Conservation (phyloP, 306 rosid genomes). For the Inga laurina region DNA sequence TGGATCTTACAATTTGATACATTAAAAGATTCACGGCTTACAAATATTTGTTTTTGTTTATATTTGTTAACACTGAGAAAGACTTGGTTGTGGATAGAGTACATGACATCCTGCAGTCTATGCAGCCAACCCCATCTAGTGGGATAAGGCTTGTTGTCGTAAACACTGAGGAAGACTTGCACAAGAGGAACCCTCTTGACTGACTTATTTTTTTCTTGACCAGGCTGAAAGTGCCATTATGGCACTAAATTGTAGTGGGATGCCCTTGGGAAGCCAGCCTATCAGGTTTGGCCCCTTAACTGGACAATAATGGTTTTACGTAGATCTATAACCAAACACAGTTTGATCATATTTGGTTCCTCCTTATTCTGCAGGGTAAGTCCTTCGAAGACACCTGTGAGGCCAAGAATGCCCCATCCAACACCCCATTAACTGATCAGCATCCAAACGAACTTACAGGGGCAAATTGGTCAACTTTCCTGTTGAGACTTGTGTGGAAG, state of each 20-base stretch:
- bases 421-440: constrained; percentile 35
- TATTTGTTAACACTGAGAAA: neutral
- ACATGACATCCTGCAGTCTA: too few relatives aligned
- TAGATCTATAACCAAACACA: neutral
- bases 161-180: constrained; percentile 10
- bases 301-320: constrained; percentile 2
- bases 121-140: too few relatives aligned
- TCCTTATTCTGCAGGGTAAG: constrained; percentile 71
- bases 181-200: constrained; percentile 15
- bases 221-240: constrained; percentile 95
- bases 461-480: constrained; percentile 45
- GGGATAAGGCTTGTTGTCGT: neutral
- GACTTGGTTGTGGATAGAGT: neutral
- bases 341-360: constrained; percentile 18
- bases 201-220: constrained; percentile 28
- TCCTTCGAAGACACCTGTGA: constrained; percentile 98
- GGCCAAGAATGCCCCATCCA: constrained; percentile 83
- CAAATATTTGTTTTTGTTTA: neutral
- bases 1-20: neutral
- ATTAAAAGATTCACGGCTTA: neutral
- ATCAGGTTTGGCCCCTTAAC: constrained; percentile 57
- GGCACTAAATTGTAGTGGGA: constrained; percentile 90
- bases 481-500: constrained; percentile 45
- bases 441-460: constrained; percentile 28
- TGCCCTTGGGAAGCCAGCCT: constrained; percentile 88